phyloP scores from a whole-genome alignment of 2,329 filamentous ascomycete genomes.

The Fusarium torreyae region DNA sequence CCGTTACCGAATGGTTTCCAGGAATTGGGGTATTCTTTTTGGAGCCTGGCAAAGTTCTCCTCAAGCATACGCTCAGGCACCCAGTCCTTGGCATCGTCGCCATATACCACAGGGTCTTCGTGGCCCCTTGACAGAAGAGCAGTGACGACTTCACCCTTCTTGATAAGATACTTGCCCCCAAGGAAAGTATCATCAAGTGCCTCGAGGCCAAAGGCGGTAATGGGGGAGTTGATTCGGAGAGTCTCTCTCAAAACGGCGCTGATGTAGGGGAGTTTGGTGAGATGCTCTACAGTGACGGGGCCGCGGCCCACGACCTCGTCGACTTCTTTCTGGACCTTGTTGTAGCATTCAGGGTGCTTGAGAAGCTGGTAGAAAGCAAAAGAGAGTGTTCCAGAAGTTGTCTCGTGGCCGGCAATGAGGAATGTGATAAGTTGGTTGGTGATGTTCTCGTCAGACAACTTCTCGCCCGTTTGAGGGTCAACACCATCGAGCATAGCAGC shows the following conservation, averaged over 20 bases:
- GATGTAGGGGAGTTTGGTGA: slow-evolving; percentile 76
- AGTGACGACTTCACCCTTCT: slow-evolving; percentile 65
- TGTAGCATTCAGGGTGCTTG: slow-evolving; percentile 72
- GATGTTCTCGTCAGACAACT: slow-evolving; percentile 74
- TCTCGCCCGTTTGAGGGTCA: slow-evolving; percentile 77
- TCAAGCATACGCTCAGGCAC: slow-evolving; percentile 81
- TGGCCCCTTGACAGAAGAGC: slow-evolving; percentile 70
- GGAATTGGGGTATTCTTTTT: slow-evolving; percentile 72
- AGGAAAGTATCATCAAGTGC: slow-evolving; percentile 69
- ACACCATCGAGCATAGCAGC: slow-evolving; percentile 78
- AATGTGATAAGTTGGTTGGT: slow-evolving; percentile 82
- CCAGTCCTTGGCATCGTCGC: slow-evolving; percentile 76
- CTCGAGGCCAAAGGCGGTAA: slow-evolving; percentile 69
- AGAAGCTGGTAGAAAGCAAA: slow-evolving; percentile 77
- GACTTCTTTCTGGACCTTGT: slow-evolving; percentile 76
- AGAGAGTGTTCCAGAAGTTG: slow-evolving; percentile 76
- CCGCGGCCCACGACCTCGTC: slow-evolving; percentile 74
- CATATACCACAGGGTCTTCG: slow-evolving; percentile 74
- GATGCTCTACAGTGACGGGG: slow-evolving; percentile 71
- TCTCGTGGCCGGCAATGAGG: slow-evolving; percentile 80
- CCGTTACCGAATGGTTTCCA: slow-evolving; percentile 86
- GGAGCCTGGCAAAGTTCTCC: slow-evolving; percentile 73
- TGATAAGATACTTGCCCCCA: slow-evolving; percentile 73
- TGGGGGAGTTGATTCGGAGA: slow-evolving; percentile 73
- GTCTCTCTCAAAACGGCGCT: slow-evolving; percentile 76